A percentile compares a stretch with the other conserved stretches of the same genome.
These are phyloP conservation scores for Fraxinus floribunda DNA, from an alignment of 305 asterid genomes.

Conservation along the genomic window DNA sequence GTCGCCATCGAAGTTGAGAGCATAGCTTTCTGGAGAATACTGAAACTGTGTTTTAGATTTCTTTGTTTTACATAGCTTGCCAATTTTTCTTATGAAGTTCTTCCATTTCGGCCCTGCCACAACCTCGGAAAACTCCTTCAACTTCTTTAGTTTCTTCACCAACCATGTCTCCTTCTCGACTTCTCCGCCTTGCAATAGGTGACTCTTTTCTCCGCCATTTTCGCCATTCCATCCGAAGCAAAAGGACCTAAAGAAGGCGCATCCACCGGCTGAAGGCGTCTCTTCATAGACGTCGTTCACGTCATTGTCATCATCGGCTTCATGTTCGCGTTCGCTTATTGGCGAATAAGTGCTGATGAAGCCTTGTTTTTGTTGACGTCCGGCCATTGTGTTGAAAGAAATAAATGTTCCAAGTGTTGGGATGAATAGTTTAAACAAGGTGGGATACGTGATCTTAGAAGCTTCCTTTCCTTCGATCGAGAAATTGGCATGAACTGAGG, in stretches of 20 bases:
- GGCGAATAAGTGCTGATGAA: background rate
- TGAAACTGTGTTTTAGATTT: constrained; percentile 19
- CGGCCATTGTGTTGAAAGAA: background rate
- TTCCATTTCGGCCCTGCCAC: constrained; percentile 76
- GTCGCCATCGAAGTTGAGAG: constrained; percentile 52
- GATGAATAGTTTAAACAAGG: background rate
- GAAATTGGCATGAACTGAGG: background rate
- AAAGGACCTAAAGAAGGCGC: constrained; percentile 45
- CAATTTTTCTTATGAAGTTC: constrained; percentile 53
- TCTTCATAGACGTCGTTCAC: background rate
- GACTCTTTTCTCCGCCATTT: constrained; percentile 22
- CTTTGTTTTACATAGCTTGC: constrained; percentile 37
- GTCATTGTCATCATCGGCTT: background rate
- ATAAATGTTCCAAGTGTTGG: background rate
- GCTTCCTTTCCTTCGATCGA: background rate
- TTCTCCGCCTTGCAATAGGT: constrained; percentile 23
- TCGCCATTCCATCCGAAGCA: constrained; percentile 31
- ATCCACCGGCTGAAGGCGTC: constrained; percentile 2
- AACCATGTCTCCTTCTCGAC: constrained; percentile 36
- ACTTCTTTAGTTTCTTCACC: constrained; percentile 30
- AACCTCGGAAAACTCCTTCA: constrained; percentile 55
- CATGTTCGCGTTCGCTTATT: background rate
- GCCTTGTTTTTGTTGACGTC: background rate
- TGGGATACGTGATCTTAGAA: background rate
- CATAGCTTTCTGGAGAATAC: constrained; percentile 69